Evolutionary conservation across 202 grass and related monocot species (phyloP), one percentile per base, ranked within the genome.

Genomic region (Zizania palustris): DNA sequence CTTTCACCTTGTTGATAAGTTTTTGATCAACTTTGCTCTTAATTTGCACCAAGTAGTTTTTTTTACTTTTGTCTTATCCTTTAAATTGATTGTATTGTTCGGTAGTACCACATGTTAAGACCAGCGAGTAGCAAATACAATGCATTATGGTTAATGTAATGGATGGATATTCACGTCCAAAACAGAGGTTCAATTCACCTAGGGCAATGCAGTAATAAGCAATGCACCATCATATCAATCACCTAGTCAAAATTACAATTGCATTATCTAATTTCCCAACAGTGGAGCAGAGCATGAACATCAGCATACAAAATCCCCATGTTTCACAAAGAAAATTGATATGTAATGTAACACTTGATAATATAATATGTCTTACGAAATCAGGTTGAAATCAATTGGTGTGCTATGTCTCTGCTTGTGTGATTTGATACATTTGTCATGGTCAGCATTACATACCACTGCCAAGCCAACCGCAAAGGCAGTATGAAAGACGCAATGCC

Each of bases 1-100:
- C 16, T 42, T 78, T 87, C 13, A 63, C 58, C 46, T 22, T 75
- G 11, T 65, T 49, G 22, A 46, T 67, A 76, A 65, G 33, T 80
- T 72, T 43, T 75, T 71, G 11, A 56, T 74, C 48, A 11, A 45
- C 1, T 73, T 70, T 63, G 45, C 4, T 80, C 38, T 56, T 74
- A 67, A 40, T 54, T 34, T 85, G 76, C 16, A 39, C 5, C 35
- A 15, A 39, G 43, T 13, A 37, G 7, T 22, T 41, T 18, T 18
- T 9, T 41, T 41, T 13, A 20, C 40, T 68, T 72, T 40, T 72
- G 14, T 35, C n/a, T 44, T 46, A 12, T 5, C 16, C 4, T 46
- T 22, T 38, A 73, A 58, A 16, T 34, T 45, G 56, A 46, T 33
- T 35, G 58, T 21, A 46, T 60, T 58, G 54, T 46, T 45, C 2